phyloP scores from a whole-genome alignment of 371 early-diverging fungal genomes.

The Entomophthora muscae region DNA sequence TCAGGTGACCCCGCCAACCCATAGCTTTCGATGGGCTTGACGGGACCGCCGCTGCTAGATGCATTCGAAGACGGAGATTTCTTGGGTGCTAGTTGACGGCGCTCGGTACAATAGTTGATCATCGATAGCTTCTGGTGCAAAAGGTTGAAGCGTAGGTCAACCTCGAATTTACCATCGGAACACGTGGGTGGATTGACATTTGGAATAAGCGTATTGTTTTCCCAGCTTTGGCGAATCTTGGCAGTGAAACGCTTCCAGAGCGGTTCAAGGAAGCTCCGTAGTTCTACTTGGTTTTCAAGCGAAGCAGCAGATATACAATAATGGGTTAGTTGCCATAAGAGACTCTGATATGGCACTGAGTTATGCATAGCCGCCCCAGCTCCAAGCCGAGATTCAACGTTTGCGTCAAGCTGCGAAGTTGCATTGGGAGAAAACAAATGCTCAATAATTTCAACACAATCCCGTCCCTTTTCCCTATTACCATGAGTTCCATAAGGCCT shows the following conservation, averaged over 20 bases:
- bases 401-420: neutral
- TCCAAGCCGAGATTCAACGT: neutral
- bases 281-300: slow-evolving; percentile 20
- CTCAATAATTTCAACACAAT: neutral
- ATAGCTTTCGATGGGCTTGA: neutral
- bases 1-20: slow-evolving; percentile 5
- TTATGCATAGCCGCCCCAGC: slow-evolving; percentile 7
- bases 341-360: slow-evolving; percentile 37
- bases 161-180: slow-evolving; percentile 19
- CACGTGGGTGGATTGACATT: slow-evolving; percentile 19
- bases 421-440: neutral
- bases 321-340: slow-evolving; percentile 46
- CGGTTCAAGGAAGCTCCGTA: slow-evolving; percentile 31
- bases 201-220: slow-evolving; percentile 31
- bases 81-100: slow-evolving; percentile 12
- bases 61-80: neutral
- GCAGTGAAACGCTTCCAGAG: slow-evolving; percentile 43
- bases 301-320: slow-evolving; percentile 29
- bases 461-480: neutral
- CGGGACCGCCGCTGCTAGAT: neutral
- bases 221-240: slow-evolving; percentile 44
- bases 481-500: neutral
- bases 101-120: slow-evolving; percentile 70
- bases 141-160: slow-evolving; percentile 53
- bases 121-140: slow-evolving; percentile 80